Evolutionary conservation across 257 asterid species (phyloP).

Genomic region (Pogostemon cablin): DNA sequence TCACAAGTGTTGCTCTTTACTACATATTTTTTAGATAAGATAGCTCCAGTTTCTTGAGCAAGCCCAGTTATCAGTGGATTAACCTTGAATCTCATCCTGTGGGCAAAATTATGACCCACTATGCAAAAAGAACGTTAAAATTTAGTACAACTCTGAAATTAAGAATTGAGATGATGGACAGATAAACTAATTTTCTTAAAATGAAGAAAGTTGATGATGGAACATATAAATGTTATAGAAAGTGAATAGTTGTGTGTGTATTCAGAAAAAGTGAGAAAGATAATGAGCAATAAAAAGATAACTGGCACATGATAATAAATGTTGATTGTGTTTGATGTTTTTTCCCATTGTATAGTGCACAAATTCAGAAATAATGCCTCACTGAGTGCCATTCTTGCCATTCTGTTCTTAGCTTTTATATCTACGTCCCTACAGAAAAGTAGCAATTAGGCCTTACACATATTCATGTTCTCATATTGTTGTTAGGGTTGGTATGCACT

Average conservation of each 20-base stretch:
- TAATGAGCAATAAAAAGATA: neutral
- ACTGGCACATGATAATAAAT: neutral
- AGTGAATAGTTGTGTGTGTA: neutral
- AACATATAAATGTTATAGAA: neutral
- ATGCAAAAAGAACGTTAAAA: neutral
- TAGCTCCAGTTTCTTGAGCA: neutral
- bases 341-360: too few species aligned
- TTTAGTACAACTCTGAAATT: neutral
- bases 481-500: constrained; percentile 85
- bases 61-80: neutral
- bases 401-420: constrained; percentile 8
- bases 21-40: too few species aligned
- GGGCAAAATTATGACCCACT: neutral
- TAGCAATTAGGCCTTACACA: neutral
- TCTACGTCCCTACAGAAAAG: neutral
- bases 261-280: neutral
- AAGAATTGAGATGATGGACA: neutral
- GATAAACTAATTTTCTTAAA: neutral
- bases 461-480: constrained; percentile 24
- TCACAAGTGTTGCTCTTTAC: too few species aligned
- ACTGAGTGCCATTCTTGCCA: neutral
- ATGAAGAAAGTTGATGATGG: neutral
- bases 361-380: neutral
- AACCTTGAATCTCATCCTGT: constrained; percentile 1
- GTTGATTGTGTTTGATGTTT: neutral